A percentile compares a stretch with the other conserved stretches of the same genome.
phyloP scores from a whole-genome alignment of 306 rosid genomes.

The Oxytropis ochrocephala region DNA sequence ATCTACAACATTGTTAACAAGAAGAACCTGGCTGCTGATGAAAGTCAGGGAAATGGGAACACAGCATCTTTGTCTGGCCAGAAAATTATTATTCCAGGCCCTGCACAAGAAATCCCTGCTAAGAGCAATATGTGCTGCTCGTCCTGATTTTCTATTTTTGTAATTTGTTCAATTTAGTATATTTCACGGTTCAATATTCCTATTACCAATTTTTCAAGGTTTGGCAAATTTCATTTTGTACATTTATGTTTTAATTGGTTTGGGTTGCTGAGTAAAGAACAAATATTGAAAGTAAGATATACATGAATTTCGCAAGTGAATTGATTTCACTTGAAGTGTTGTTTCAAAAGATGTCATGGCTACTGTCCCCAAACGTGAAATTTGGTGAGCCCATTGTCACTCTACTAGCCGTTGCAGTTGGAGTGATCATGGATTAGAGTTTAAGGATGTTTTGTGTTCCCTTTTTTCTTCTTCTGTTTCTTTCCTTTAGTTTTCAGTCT shows the following conservation, averaged over 20 bases:
- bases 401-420: too few relatives aligned
- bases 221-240: conserved; percentile 42
- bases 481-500: too few relatives aligned
- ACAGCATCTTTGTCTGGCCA: conserved; percentile 62
- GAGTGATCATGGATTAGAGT: too few relatives aligned
- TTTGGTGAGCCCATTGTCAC: too few relatives aligned
- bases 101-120: conserved; percentile 77
- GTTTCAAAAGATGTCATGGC: neutral
- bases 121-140: conserved; percentile 66
- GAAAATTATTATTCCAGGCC: conserved; percentile 77
- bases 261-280: conserved; percentile 33
- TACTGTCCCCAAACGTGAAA: neutral
- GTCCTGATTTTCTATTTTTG: conserved; percentile 24
- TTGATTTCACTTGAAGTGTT: neutral
- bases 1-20: conserved; percentile 78
- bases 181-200: conserved; percentile 21
- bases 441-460: neutral
- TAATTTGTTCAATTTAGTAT: conserved; percentile 5
- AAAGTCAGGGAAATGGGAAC: conserved; percentile 62
- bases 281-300: conserved; percentile 4
- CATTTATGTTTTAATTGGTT: conserved; percentile 41
- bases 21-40: conserved; percentile 65
- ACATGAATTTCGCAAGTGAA: neutral
- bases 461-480: too few relatives aligned
- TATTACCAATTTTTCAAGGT: conserved; percentile 46